A percentile compares a stretch with the other conserved stretches of the same genome.
phyloP scores from a whole-genome alignment of 192 early-diverging fungal genomes.

The Coemansia sp. region DNA sequence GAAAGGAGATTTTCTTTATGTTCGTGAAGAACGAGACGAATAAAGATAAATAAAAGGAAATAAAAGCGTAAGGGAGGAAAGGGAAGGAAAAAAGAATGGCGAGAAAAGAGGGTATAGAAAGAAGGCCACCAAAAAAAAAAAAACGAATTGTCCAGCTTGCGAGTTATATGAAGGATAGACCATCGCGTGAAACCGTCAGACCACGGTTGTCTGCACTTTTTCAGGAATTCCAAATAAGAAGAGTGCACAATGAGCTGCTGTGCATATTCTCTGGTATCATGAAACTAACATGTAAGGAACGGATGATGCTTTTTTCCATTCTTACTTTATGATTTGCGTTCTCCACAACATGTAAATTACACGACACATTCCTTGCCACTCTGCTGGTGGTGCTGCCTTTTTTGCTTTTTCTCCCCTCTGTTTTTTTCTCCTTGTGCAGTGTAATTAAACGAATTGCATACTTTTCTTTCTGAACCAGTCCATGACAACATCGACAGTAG shows the following conservation, averaged over 20 bases:
- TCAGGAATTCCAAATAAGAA: no score
- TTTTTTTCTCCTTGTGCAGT: background rate
- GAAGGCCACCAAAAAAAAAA: no score
- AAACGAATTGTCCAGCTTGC: background rate
- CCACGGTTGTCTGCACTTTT: no score
- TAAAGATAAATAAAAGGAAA: conserved; percentile 8
- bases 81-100: background rate
- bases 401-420: background rate
- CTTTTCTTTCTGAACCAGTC: background rate
- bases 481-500: background rate
- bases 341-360: background rate
- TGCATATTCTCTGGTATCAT: no score
- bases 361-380: background rate
- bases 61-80: conserved; percentile 3
- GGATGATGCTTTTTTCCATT: background rate
- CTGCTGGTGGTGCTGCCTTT: background rate
- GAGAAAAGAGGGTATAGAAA: background rate
- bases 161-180: background rate
- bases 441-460: background rate
- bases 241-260: no score
- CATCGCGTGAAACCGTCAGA: background rate
- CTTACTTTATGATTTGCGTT: background rate
- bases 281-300: no score
- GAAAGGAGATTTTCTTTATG: background rate
- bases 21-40: background rate